Evolutionary conservation across 805 yeast species (phyloP).

Genomic region (Barnettozyma siamensis): DNA sequence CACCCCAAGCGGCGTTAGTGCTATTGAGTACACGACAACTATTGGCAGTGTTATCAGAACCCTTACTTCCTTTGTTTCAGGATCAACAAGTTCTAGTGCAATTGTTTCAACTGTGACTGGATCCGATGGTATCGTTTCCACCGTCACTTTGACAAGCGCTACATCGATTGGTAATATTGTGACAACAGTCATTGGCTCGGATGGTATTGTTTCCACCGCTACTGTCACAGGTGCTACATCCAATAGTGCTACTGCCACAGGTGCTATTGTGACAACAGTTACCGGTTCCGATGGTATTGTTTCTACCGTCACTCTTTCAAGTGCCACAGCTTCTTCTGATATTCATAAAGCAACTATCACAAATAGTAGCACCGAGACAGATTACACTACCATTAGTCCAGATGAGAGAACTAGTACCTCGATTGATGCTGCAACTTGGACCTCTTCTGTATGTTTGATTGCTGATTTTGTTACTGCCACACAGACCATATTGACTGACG

Average conservation of each 20-base stretch:
- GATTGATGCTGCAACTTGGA: slow-evolving; percentile 15
- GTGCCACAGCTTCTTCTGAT: neutral
- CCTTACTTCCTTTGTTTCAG: neutral
- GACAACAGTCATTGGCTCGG: neutral
- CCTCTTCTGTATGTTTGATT: slow-evolving; percentile 18
- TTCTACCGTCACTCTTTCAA: neutral
- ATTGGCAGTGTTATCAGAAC: neutral
- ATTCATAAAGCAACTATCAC: neutral
- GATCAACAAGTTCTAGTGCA: too few relatives aligned
- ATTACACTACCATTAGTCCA: neutral
- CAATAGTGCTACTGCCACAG: too few relatives aligned
- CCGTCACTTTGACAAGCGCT: neutral
- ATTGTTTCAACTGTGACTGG: too few relatives aligned
- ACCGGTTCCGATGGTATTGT: neutral
- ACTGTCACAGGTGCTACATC: neutral
- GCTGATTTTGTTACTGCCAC: slow-evolving; percentile 22
- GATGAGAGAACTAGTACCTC: neutral
- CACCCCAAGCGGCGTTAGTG: neutral
- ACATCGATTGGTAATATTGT: too few relatives aligned
- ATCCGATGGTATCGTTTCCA: too few relatives aligned
- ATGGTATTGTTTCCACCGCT: neutral
- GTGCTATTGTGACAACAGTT: neutral
- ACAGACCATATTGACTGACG: slow-evolving; percentile 16
- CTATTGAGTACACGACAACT: neutral
- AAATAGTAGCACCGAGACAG: too few relatives aligned